These are phyloP conservation scores for Fraxinus sp. DNA, from an alignment of 305 asterid species.

Conservation along the genomic window DNA sequence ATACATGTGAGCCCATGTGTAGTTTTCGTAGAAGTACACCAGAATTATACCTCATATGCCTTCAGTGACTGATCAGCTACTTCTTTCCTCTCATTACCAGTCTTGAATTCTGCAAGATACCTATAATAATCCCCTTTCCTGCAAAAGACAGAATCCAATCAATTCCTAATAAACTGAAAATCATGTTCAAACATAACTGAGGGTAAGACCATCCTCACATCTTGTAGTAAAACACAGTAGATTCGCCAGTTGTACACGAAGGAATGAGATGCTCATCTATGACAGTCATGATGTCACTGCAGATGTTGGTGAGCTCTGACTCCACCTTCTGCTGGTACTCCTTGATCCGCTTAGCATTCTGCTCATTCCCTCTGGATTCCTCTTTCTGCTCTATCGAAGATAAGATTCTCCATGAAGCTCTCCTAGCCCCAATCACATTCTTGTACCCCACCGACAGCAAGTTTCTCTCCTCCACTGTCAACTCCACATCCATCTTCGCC, in stretches of 20 bases:
- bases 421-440: slow-evolving; percentile 79
- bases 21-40: not conserved
- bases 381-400: slow-evolving; percentile 85
- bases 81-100: slow-evolving; percentile 68
- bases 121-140: slow-evolving; percentile 95
- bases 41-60: slow-evolving; percentile 72
- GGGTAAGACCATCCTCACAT: slow-evolving; percentile 43
- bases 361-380: slow-evolving; percentile 79
- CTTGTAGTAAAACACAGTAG: slow-evolving; percentile 80
- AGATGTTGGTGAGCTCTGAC: slow-evolving; percentile 62
- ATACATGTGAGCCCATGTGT: not conserved
- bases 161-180: not conserved
- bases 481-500: slow-evolving; percentile 68
- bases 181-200: not conserved
- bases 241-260: slow-evolving; percentile 66
- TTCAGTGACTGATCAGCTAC: slow-evolving; percentile 84
- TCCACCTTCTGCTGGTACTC: slow-evolving; percentile 80
- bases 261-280: slow-evolving; percentile 86
- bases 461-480: slow-evolving; percentile 88
- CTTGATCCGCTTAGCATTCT: slow-evolving; percentile 73
- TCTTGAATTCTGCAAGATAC: slow-evolving; percentile 86
- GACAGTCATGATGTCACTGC: slow-evolving; percentile 66
- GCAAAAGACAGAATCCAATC: not conserved
- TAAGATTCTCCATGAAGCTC: slow-evolving; percentile 91
- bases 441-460: slow-evolving; percentile 83